phyloP scores from a whole-genome alignment of 202 grass and related monocot genomes.

The Saccharum hybrid region DNA sequence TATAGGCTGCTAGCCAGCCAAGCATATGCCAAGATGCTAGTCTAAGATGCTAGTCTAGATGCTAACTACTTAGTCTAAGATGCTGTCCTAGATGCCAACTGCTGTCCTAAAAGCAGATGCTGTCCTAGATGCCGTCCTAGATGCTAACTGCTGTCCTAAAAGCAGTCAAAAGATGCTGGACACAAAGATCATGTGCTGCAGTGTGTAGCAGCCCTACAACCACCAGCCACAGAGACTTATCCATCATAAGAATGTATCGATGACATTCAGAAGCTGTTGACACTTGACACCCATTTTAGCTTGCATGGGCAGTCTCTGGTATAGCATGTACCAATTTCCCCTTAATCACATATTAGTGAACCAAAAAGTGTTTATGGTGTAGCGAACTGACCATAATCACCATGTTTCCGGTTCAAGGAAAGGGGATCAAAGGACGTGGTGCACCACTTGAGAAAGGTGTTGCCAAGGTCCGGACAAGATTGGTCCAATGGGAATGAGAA shows the following conservation, averaged over 20 bases:
- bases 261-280: not conserved
- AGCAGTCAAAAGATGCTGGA: too few species aligned
- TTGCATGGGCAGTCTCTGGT: not conserved
- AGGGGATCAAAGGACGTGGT: not conserved
- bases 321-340: not conserved
- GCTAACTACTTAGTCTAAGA: too few species aligned
- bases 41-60: too few species aligned
- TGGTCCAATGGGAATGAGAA: not conserved
- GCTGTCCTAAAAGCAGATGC: too few species aligned
- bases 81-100: too few species aligned
- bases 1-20: too few species aligned
- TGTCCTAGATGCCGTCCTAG: too few species aligned
- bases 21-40: too few species aligned
- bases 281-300: not conserved
- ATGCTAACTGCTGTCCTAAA: too few species aligned
- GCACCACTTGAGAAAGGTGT: not conserved
- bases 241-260: slow-evolving; percentile 1
- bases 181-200: too few species aligned
- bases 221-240: too few species aligned
- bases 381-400: not conserved
- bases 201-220: too few species aligned
- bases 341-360: not conserved
- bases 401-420: not conserved
- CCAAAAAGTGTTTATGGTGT: not conserved
- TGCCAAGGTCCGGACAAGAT: not conserved